phyloP scores from a whole-genome alignment of 1,284 basidiomycete species.

The Amylostereum chailletii region DNA sequence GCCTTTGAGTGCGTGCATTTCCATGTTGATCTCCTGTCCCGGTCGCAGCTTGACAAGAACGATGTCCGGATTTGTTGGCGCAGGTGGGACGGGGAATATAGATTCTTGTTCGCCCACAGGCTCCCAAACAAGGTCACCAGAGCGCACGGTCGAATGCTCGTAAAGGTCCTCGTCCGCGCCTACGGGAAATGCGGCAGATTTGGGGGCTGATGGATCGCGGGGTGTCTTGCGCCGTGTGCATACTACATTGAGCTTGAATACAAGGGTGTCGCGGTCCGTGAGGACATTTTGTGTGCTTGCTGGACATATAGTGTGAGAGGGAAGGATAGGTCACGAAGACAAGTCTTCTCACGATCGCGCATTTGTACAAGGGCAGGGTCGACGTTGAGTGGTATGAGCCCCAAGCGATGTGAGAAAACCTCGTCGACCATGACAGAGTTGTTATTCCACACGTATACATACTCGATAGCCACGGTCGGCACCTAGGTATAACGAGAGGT shows the following conservation, averaged over 20 bases:
- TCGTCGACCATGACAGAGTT: conserved; percentile 94
- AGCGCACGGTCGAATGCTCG: conserved; percentile 66
- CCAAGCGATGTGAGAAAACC: conserved; percentile 85
- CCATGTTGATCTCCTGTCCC: conserved; percentile 78
- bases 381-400: conserved; percentile 83
- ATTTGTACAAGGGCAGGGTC: conserved; percentile 66
- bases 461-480: conserved; percentile 88
- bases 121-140: conserved; percentile 75
- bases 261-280: conserved; percentile 88
- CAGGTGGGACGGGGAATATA: conserved; percentile 49
- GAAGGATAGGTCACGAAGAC: neutral
- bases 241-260: conserved; percentile 71
- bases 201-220: conserved; percentile 15
- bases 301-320: neutral
- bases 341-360: conserved; percentile 26
- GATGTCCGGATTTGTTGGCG: conserved; percentile 77
- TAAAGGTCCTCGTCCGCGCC: conserved; percentile 30
- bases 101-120: conserved; percentile 80
- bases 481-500: conserved; percentile 40
- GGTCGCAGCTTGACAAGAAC: conserved; percentile 92
- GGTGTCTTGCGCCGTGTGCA: conserved; percentile 57
- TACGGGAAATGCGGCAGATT: neutral
- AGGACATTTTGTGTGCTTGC: conserved; percentile 43
- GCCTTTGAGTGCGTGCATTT: conserved; percentile 90
- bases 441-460: conserved; percentile 94